Evolutionary conservation across 2,329 filamentous ascomycete genomes (phyloP), one percentile per base, ranked within the genome.

Genomic region (Magnaporthiopsis poae): DNA sequence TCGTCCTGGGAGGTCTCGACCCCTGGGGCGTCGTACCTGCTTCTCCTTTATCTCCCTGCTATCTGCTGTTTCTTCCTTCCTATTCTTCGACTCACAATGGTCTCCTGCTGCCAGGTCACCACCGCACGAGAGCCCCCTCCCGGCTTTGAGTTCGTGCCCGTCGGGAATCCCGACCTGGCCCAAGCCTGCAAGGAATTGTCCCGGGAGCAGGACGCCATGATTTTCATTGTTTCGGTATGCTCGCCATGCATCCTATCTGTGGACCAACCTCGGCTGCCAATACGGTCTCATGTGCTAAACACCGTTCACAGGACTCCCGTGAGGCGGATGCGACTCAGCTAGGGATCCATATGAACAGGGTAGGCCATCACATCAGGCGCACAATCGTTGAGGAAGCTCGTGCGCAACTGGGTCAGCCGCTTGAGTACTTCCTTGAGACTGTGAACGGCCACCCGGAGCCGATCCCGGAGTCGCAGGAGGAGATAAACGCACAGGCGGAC

Each of bases 171-270:
- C 29, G 79, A 82, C 68, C 76, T 89, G 71, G 88, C 86, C 5
- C 78, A 77, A 66, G 77, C 80, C 61, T 89, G 87, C 79, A 89
- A 89, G 74, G 86, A 89, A 71, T 74, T 88, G 27, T 89, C 86
- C 1, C 80, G 87, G 69, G 83, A 87, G 70, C 79, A 80, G 64
- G 86, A 81, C 70, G 85, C 84, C 61, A 84, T 87, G 82, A 84
- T 88, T 21, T 89, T 87, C 70, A 88, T 89, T 67, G 86, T 89
- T 63, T 86, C 86, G 72, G 86, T 88, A 80, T 70, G 83, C 75
- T 21, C 18, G 61, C 46, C 61, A 62, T 62, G 63, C 35, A 35
- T 62, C 21, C 36, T 9, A 1, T 62, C 35, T 46, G 3, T 63
- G 21, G 52, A 65, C 64, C 60, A 60, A 9, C 25, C 13, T 25